Conservation (phyloP, 176 grass and related monocot genomes). For the Areca catechu region DNA sequence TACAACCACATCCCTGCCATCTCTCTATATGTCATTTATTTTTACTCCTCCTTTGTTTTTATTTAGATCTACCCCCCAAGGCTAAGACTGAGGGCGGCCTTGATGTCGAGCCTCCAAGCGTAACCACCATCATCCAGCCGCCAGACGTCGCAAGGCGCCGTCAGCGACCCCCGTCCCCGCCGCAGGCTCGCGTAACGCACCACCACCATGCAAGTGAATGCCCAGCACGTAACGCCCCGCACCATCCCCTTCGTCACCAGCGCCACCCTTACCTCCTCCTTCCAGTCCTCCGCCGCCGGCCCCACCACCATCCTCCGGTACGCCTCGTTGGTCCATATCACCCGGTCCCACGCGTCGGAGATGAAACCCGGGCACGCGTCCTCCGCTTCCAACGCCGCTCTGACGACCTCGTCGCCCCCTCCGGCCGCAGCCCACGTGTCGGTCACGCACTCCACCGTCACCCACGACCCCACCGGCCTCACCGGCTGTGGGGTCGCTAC, state of each 20-base stretch:
- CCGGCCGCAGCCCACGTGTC: slow-evolving; percentile 32
- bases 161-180: slow-evolving; percentile 26
- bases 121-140: slow-evolving; percentile 35
- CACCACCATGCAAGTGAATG: slow-evolving; percentile 51
- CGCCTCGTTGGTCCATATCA: slow-evolving; percentile 54
- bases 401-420: slow-evolving; percentile 7
- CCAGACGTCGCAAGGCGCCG: slow-evolving; percentile 91
- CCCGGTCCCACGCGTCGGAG: slow-evolving; percentile 58
- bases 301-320: slow-evolving; percentile 25
- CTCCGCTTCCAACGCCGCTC: background rate
- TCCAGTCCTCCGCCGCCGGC: background rate
- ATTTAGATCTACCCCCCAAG: background rate
- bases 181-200: slow-evolving; percentile 18
- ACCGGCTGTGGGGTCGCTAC: background rate
- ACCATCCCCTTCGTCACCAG: slow-evolving; percentile 27
- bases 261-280: slow-evolving; percentile 20
- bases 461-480: slow-evolving; percentile 13
- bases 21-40: no score
- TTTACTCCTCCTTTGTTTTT: no score
- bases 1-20: no score
- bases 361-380: slow-evolving; percentile 38
- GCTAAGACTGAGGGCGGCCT: slow-evolving; percentile 64
- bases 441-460: slow-evolving; percentile 57
- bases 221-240: slow-evolving; percentile 43
- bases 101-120: slow-evolving; percentile 73